Percentiles rank a stretch among this genome's conserved stretches.
Evolutionary conservation across 1,139 yeast genomes (phyloP).

Genomic region (Saccharomyces hybrid): DNA sequence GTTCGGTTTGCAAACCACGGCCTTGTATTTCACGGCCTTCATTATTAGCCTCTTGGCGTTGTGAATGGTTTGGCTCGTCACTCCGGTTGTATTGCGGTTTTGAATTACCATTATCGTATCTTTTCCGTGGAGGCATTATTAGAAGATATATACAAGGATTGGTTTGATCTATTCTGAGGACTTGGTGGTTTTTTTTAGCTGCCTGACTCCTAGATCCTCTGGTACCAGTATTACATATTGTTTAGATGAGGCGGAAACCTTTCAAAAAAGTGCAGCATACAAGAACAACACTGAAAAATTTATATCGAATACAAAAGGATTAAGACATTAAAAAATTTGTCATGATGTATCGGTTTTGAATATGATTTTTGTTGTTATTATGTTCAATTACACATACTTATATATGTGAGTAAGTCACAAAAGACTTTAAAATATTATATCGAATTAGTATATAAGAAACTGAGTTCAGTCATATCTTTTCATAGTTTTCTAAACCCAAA

Average conservation of each 20-base stretch:
- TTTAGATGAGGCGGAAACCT: too few species aligned
- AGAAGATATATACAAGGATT: too few species aligned
- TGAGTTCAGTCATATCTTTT: too few species aligned
- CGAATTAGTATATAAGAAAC: neutral
- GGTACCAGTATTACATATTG: too few species aligned
- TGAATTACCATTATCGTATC: neutral
- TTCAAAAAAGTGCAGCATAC: too few species aligned
- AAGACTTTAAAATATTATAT: neutral
- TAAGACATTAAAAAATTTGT: too few species aligned
- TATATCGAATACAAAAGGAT: neutral
- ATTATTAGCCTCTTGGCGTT: neutral
- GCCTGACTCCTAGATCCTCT: too few species aligned
- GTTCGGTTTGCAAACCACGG: constrained; percentile 25
- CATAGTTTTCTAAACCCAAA: constrained; percentile 2
- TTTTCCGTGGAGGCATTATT: neutral
- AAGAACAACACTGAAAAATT: too few species aligned
- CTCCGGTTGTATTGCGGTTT: neutral
- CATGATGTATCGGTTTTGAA: neutral
- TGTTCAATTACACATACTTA: neutral
- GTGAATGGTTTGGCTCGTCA: neutral
- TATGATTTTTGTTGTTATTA: neutral
- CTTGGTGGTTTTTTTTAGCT: neutral
- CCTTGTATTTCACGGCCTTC: constrained; percentile 2
- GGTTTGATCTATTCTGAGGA: too few species aligned
- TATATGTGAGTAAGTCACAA: neutral